Conservation (phyloP, 352 stramenopile species). For the Pythium folliculosum region DNA sequence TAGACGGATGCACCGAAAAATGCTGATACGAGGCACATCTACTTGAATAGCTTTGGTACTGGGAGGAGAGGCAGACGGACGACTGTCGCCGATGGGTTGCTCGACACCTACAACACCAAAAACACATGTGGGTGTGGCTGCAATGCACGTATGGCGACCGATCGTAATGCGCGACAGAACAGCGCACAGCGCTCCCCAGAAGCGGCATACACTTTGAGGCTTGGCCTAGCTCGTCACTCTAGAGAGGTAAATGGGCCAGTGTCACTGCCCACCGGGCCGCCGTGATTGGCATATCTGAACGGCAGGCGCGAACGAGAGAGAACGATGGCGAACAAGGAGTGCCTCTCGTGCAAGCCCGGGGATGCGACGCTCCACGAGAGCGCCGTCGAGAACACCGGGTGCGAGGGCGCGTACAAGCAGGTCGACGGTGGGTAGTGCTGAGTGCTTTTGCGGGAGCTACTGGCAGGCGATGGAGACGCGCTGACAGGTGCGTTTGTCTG, state of each 20-base stretch:
- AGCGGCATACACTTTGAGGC: no score
- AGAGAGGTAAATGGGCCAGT: not conserved
- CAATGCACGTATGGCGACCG: no score
- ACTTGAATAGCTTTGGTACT: not conserved
- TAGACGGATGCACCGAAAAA: not conserved
- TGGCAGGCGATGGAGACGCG: no score
- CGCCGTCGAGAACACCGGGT: constrained; percentile 70
- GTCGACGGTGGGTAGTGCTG: constrained; percentile 52
- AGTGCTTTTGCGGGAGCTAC: not conserved
- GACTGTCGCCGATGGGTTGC: not conserved
- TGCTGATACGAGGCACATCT: not conserved
- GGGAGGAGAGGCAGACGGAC: no score
- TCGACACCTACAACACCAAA: not conserved
- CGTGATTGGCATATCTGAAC: not conserved
- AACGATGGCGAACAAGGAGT: constrained; percentile 62
- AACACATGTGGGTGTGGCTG: no score
- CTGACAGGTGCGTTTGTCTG: not conserved
- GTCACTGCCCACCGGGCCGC: not conserved
- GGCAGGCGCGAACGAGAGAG: not conserved
- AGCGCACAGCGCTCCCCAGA: no score
- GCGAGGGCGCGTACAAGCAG: constrained; percentile 58
- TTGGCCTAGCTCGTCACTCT: no score
- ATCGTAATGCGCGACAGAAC: no score
- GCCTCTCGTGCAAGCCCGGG: constrained; percentile 70
- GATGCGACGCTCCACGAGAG: constrained; percentile 68